Conservation (phyloP, 306 rosid genomes). For the Malus sieversii region DNA sequence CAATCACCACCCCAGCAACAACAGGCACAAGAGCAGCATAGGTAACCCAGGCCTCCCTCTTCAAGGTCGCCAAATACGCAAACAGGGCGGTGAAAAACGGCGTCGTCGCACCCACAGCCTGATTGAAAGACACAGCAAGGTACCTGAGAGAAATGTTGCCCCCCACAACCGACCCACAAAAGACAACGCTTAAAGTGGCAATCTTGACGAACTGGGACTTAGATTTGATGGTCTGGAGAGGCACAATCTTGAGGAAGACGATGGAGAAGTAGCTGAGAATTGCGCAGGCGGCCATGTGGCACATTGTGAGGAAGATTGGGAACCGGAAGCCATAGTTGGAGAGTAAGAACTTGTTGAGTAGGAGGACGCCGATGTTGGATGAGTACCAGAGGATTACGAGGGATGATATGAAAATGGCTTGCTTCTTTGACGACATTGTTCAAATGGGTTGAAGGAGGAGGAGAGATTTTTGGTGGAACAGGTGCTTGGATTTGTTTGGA, state of each 20-base stretch:
- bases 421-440: slow-evolving; percentile 35
- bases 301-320: slow-evolving; percentile 99
- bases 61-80: slow-evolving; percentile 74
- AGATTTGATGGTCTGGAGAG: slow-evolving; percentile 79
- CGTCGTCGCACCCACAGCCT: slow-evolving; percentile 96
- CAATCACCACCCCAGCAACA: slow-evolving; percentile 95
- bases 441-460: background rate
- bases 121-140: slow-evolving; percentile 90
- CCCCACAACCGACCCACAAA: slow-evolving; percentile 91
- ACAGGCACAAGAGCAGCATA: slow-evolving; percentile 96
- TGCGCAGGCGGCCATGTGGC: slow-evolving; percentile 95
- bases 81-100: slow-evolving; percentile 93
- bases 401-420: slow-evolving; percentile 49
- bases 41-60: slow-evolving; percentile 93
- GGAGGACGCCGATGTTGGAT: slow-evolving; percentile 90
- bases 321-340: slow-evolving; percentile 85
- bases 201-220: slow-evolving; percentile 77
- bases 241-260: slow-evolving; percentile 69
- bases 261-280: slow-evolving; percentile 86
- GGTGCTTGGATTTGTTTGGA: slow-evolving; percentile 21
- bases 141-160: slow-evolving; percentile 87
- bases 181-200: slow-evolving; percentile 72
- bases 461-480: background rate
- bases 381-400: slow-evolving; percentile 76
- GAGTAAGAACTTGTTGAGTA: slow-evolving; percentile 81